Evolutionary conservation across 2,329 filamentous ascomycete genomes (phyloP).

Genomic region (Aureobasidium sp.): DNA sequence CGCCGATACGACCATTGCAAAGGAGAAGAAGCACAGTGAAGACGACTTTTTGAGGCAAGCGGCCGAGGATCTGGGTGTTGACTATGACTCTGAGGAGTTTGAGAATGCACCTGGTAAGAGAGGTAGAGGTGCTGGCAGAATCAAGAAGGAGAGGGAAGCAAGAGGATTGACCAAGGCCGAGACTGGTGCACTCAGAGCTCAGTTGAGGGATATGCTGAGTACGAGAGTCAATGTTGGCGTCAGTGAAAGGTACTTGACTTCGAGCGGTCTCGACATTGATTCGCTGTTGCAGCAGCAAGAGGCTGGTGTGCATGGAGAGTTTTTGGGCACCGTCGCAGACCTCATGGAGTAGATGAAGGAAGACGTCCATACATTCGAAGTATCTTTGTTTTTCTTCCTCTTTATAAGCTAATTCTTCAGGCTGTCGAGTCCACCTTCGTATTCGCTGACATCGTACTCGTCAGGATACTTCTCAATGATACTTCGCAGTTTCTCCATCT

Average conservation of each 20-base stretch:
- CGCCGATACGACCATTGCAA: slow-evolving; percentile 73
- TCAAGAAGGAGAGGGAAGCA: slow-evolving; percentile 67
- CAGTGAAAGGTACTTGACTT: slow-evolving; percentile 76
- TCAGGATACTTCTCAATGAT: slow-evolving; percentile 79
- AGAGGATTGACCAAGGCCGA: slow-evolving; percentile 65
- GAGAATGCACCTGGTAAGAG: slow-evolving; percentile 52
- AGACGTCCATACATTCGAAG: neutral
- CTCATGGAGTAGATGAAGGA: slow-evolving; percentile 23
- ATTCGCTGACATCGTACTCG: slow-evolving; percentile 79
- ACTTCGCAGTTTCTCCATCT: slow-evolving; percentile 70
- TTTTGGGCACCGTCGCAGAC: slow-evolving; percentile 52
- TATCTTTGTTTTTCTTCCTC: neutral
- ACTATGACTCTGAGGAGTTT: slow-evolving; percentile 86
- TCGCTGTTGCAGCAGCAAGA: slow-evolving; percentile 50
- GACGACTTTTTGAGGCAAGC: slow-evolving; percentile 78
- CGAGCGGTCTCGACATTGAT: slow-evolving; percentile 76
- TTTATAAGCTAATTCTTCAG: slow-evolving; percentile 35
- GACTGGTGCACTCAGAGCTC: slow-evolving; percentile 59
- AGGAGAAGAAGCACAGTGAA: slow-evolving; percentile 77
- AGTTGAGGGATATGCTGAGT: slow-evolving; percentile 63
- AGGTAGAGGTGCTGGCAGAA: slow-evolving; percentile 62
- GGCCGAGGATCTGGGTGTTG: slow-evolving; percentile 87
- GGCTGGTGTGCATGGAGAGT: slow-evolving; percentile 56
- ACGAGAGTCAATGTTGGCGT: slow-evolving; percentile 80
- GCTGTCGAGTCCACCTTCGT: slow-evolving; percentile 65